Evolutionary conservation across 2,329 filamentous ascomycete genomes (phyloP).

Genomic region (Trichophyton rubrum): DNA sequence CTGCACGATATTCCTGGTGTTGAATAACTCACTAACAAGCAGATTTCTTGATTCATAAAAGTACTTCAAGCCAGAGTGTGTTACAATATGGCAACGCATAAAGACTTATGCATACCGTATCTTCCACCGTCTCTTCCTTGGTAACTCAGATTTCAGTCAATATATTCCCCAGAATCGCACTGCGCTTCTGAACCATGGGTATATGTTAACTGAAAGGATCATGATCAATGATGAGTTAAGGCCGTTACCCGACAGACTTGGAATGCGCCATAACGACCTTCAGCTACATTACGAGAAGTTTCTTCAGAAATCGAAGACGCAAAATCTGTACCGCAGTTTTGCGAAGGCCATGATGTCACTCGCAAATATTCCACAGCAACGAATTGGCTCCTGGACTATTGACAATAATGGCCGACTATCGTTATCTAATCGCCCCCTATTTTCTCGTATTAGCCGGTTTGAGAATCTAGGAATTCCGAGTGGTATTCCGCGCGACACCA

Average conservation of each 20-base stretch:
- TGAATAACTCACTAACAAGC: not conserved
- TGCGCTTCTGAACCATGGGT: slow-evolving; percentile 7
- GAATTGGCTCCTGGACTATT: slow-evolving; percentile 17
- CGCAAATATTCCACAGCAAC: slow-evolving; percentile 9
- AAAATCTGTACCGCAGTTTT: slow-evolving; percentile 14
- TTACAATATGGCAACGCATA: slow-evolving; percentile 9
- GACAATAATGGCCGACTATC: slow-evolving; percentile 14
- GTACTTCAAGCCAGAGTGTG: slow-evolving; percentile 8
- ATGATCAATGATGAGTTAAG: slow-evolving; percentile 1
- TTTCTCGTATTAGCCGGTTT: slow-evolving; percentile 12
- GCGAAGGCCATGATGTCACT: slow-evolving; percentile 13
- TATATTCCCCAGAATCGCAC: slow-evolving; percentile 8
- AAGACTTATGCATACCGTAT: slow-evolving; percentile 9
- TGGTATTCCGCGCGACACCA: slow-evolving; percentile 15
- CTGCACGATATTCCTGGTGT: not conserved
- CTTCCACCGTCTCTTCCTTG: not conserved
- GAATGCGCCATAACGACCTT: slow-evolving; percentile 8
- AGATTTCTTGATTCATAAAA: not conserved
- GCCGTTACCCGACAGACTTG: slow-evolving; percentile 8
- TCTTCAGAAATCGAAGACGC: not conserved
- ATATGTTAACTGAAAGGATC: slow-evolving; percentile 13
- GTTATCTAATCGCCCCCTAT: slow-evolving; percentile 16
- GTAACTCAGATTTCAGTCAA: not conserved
- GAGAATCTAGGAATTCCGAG: slow-evolving; percentile 18
- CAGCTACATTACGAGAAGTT: slow-evolving; percentile 5